A percentile compares a stretch with the other conserved stretches of the same genome.
phyloP scores from a whole-genome alignment of 2,329 filamentous ascomycete species.

The Microcyclospora pomicola region DNA sequence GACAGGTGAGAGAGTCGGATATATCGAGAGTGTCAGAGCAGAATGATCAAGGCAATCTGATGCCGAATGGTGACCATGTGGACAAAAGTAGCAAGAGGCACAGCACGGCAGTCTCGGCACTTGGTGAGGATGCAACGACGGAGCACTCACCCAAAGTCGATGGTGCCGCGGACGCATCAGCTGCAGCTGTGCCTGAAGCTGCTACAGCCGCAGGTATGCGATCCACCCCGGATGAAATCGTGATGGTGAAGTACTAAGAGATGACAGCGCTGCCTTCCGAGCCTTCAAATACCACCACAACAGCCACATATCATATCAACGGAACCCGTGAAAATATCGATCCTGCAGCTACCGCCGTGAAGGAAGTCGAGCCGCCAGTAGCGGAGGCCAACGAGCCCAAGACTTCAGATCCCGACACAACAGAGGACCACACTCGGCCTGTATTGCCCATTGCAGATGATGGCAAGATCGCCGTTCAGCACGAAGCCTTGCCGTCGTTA shows the following conservation, averaged over 20 bases:
- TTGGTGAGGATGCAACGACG: conserved; percentile 1
- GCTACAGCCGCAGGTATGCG: not conserved
- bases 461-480: conserved; percentile 15
- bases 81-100: not conserved
- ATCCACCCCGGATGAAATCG: not conserved
- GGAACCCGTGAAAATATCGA: not conserved
- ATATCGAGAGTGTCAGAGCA: no score
- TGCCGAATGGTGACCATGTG: no score
- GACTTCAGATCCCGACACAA: not conserved
- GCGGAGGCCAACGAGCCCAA: conserved; percentile 2
- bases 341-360: not conserved
- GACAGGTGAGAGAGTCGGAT: no score
- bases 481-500: conserved; percentile 10
- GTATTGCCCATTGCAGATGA: conserved; percentile 2
- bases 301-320: not conserved
- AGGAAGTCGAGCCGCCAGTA: not conserved
- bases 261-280: not conserved
- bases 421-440: not conserved
- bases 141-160: conserved; percentile 3
- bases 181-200: conserved; percentile 1
- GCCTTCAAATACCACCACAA: not conserved
- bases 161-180: conserved; percentile 3
- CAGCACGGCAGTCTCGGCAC: conserved; percentile 4
- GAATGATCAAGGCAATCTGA: no score
- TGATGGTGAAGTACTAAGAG: not conserved